These are phyloP conservation scores for Cladosporium velox DNA, from an alignment of 2,329 filamentous ascomycete species.

Conservation along the genomic window DNA sequence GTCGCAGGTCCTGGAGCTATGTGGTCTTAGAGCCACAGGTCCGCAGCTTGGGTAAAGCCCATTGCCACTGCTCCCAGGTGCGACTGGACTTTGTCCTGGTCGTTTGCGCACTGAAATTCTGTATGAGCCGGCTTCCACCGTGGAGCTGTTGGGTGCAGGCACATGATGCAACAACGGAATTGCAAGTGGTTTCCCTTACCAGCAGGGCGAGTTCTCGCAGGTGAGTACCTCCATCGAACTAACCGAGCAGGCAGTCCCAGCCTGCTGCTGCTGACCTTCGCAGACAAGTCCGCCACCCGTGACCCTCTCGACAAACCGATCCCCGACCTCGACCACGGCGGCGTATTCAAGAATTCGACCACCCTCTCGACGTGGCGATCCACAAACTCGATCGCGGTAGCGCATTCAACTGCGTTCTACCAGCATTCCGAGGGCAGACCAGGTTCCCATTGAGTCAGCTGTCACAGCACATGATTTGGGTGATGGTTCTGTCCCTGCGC, in stretches of 20 bases:
- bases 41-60: not conserved
- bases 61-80: not conserved
- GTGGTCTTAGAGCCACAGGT: slow-evolving; percentile 6
- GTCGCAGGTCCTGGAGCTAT: slow-evolving; percentile 1
- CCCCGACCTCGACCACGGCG: not conserved
- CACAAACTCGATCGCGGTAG: not conserved
- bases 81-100: not conserved
- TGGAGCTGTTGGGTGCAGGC: slow-evolving; percentile 1
- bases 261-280: not conserved
- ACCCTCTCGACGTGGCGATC: not conserved
- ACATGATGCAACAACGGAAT: not conserved
- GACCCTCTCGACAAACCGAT: not conserved
- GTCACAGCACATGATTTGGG: no score
- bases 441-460: no score
- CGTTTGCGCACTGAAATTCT: not conserved
- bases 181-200: not conserved
- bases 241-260: not conserved
- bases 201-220: slow-evolving; percentile 3
- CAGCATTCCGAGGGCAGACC: no score
- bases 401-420: no score
- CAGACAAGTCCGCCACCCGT: not conserved
- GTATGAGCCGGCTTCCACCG: not conserved
- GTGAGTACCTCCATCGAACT: not conserved
- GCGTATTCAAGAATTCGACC: not conserved
- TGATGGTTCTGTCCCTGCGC: no score